Conservation (phyloP, 2,329 filamentous ascomycete species). For the Talaromyces sp. region DNA sequence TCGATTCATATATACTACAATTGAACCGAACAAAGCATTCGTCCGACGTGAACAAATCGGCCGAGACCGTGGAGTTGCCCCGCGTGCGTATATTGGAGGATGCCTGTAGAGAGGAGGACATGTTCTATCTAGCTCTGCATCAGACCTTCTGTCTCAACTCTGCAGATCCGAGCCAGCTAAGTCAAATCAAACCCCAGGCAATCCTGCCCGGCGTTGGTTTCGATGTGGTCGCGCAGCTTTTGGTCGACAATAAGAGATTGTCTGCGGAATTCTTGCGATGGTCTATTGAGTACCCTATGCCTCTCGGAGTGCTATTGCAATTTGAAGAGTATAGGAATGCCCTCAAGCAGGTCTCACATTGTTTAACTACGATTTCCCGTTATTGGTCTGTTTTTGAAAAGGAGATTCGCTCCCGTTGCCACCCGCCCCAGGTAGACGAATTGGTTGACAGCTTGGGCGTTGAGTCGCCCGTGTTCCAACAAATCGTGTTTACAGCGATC, state of each 20-base stretch:
- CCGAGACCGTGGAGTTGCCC: constrained; percentile 38
- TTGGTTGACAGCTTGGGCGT: constrained; percentile 49
- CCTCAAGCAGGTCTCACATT: constrained; percentile 42
- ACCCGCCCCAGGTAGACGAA: constrained; percentile 58
- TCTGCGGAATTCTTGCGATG: constrained; percentile 40
- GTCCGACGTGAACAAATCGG: constrained; percentile 21
- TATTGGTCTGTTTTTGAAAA: constrained; percentile 40
- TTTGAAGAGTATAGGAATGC: constrained; percentile 33
- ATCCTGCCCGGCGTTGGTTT: constrained; percentile 28
- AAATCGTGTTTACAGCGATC: constrained; percentile 49
- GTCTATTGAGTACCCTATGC: constrained; percentile 50
- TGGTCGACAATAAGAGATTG: constrained; percentile 48
- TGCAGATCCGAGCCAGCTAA: constrained; percentile 34
- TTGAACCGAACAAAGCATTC: constrained; percentile 23
- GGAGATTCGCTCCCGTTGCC: constrained; percentile 36
- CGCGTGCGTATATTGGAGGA: constrained; percentile 56
- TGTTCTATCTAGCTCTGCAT: constrained; percentile 63
- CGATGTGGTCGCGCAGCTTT: constrained; percentile 40
- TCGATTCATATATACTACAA: constrained; percentile 22
- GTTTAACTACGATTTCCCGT: constrained; percentile 44
- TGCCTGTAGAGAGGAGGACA: constrained; percentile 56
- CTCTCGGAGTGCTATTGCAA: constrained; percentile 25
- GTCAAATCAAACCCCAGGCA: constrained; percentile 37
- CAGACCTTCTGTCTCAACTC: constrained; percentile 63
- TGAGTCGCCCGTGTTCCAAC: constrained; percentile 52